Base-by-base conservation (phyloP, 192 early-diverging fungal genomes). In the Funneliformis geosporum region DNA sequence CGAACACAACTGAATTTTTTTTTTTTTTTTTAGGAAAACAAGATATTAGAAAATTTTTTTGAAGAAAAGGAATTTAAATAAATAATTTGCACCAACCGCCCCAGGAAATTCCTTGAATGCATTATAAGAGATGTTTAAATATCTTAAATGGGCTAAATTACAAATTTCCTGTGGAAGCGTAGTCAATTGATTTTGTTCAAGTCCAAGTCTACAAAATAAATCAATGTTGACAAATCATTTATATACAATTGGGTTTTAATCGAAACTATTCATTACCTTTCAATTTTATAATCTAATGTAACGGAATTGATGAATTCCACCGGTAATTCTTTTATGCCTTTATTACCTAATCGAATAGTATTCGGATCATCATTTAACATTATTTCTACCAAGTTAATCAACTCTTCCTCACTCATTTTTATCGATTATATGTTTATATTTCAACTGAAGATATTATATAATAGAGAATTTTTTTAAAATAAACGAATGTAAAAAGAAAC, bases 111-210 rank as follows among this genome's bases (percentile, higher is more conserved):
- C 80, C 68, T 62, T 81, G 44, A 85, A 83, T 8, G 75, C 80
- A 64, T 85, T 85, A 73, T 79, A 61, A 23, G 80, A 79, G 64
- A 85, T 76, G 55, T 85, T 83, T 42, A 85, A 78, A 55, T 85
- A 85, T 55, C 84, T 79, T 21, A 85, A 74, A 47, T 81, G 71
- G 33, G 80, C 80, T 40, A 83, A 83, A 76, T 82, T 83, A 80
- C 78, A 82, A 47, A 85, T 79, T 80, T 83, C 82, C 68, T 73
- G 66, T 27, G 84, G 84, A 14, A 85, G 67, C 2, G 68, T 80
- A 16, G 76, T 28, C 40, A 77, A 67, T 64, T 77, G 76, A 77
- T 77, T 77, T 65, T 43, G 33, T 67, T 77, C 76, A 64, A 77
- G 43, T 67, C 62, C 61, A 39, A 77, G 14, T 46, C 76, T 77